phyloP scores from a whole-genome alignment of 768 basidiomycete genomes.

The Zangia roseola region DNA sequence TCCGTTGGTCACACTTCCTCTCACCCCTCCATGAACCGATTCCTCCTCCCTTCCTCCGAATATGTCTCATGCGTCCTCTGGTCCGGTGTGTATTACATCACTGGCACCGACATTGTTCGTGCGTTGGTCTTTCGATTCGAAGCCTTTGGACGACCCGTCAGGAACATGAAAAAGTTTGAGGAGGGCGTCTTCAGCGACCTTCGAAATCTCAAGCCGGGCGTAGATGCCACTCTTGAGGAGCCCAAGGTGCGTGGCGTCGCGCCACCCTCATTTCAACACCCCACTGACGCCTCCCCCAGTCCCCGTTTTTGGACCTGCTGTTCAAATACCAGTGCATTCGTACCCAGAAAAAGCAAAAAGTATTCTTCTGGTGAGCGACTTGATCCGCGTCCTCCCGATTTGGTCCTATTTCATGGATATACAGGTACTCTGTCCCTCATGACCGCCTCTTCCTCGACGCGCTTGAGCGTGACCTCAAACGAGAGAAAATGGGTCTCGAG shows the following conservation, averaged over 20 bases:
- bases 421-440: slow-evolving; percentile 94
- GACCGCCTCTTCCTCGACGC: slow-evolving; percentile 97
- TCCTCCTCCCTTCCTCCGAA: slow-evolving; percentile 83
- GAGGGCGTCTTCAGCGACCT: slow-evolving; percentile 95
- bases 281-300: slow-evolving; percentile 43
- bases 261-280: background rate
- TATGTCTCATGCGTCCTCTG: slow-evolving; percentile 91
- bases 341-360: slow-evolving; percentile 98
- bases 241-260: slow-evolving; percentile 68
- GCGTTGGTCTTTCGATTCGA: slow-evolving; percentile 94
- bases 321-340: slow-evolving; percentile 98
- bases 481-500: slow-evolving; percentile 88
- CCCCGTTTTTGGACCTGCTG: slow-evolving; percentile 86
- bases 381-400: background rate
- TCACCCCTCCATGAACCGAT: slow-evolving; percentile 82
- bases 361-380: slow-evolving; percentile 86
- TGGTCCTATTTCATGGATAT: background rate
- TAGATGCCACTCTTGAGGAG: slow-evolving; percentile 90
- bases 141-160: slow-evolving; percentile 87
- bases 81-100: slow-evolving; percentile 91
- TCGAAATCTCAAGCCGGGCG: slow-evolving; percentile 89
- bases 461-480: slow-evolving; percentile 92
- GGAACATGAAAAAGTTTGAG: slow-evolving; percentile 95
- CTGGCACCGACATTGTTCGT: slow-evolving; percentile 95
- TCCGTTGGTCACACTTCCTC: slow-evolving; percentile 45